Percentiles rank a stretch among this genome's conserved stretches.
Evolutionary conservation across 345 rosid species (phyloP).

Genomic region (Crucihimalaya himalaica): DNA sequence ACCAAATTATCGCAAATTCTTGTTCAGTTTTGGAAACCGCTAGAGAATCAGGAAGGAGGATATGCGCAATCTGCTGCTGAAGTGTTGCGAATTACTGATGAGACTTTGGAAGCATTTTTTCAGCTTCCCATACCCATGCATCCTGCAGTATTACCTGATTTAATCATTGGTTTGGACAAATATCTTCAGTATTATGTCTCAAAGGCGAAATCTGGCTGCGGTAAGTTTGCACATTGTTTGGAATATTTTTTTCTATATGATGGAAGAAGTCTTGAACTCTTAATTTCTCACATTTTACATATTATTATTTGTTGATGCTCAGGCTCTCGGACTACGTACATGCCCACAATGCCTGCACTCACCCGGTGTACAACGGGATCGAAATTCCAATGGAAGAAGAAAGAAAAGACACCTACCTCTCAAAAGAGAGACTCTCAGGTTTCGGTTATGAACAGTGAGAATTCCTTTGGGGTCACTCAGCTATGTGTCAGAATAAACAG

Average conservation of each 20-base stretch:
- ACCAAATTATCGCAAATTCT: constrained; percentile 20
- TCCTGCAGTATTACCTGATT: constrained; percentile 84
- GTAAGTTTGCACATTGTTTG: constrained; percentile 47
- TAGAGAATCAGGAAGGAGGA: constrained; percentile 73
- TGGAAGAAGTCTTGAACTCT: constrained; percentile 11
- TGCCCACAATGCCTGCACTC: constrained; percentile 94
- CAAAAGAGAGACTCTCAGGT: constrained; percentile 84
- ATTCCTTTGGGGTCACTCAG: constrained; percentile 69
- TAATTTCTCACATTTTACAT: constrained; percentile 31
- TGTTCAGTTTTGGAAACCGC: constrained; percentile 69
- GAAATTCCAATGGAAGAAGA: constrained; percentile 96
- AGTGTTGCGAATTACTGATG: constrained; percentile 76
- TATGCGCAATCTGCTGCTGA: constrained; percentile 82
- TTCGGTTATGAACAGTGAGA: constrained; percentile 61
- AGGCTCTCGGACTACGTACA: constrained; percentile 77
- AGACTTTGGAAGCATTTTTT: constrained; percentile 84
- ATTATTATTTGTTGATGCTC: constrained; percentile 30
- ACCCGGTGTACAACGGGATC: constrained; percentile 79
- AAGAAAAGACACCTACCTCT: constrained; percentile 68
- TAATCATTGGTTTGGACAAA: constrained; percentile 82
- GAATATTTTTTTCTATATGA: not conserved
- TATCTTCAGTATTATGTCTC: constrained; percentile 82
- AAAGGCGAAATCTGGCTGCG: constrained; percentile 92
- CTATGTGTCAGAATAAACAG: constrained; percentile 79
- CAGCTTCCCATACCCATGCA: constrained; percentile 96